Evolutionary conservation across 768 basidiomycete genomes (phyloP), one percentile per base, ranked within the genome.

Genomic region (Kwoniella heveanensis): DNA sequence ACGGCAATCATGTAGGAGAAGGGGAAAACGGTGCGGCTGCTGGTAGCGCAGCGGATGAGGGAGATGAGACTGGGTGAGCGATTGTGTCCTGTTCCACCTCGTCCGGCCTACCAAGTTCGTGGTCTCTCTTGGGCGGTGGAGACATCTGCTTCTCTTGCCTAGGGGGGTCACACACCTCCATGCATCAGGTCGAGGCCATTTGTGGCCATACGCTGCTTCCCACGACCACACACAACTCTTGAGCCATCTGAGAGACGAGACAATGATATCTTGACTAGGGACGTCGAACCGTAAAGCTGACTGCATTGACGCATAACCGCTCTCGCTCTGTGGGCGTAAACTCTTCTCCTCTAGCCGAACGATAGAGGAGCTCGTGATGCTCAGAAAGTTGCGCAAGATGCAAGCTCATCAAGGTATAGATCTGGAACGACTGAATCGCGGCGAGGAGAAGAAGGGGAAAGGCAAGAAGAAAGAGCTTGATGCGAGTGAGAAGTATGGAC

Each of bases 331-430:
- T n/a, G n/a, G n/a, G n/a, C n/a, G n/a, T 21, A 17, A 29, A 17
- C 27, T 22, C 21, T 32, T 49, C n/a, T 39, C 25, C 17, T n/a
- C 30, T 67, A 78, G 78, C 47, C 70, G 70, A 29, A 79, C 74
- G 1, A 80, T 95, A 26, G 85, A 89, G 67, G 92, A 95, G 57
- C 84, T 98, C 19, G 85, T 95, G 46, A 89, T 92, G 67, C 81
- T 96, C 26, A 85, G 92, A 49, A 92, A 88, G 75, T 81, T 94
- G 26, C 85, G 87, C 55, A 87, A 85, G 73, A 85, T 29, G 83
- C 90, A 60, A 48, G 25, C 57, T 22, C 85, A 88, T 27, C 73
- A 78, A 36, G 95, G 94, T 1, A 96, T 98, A 54, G 92, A 96
- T 69, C 85, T 86, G 1, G 83, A 86, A 52, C 93, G 89, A 74